Evolutionary conservation across 2,329 filamentous ascomycete species (phyloP), one percentile per base, ranked within the genome.

Genomic region (Calonectria pteridis): DNA sequence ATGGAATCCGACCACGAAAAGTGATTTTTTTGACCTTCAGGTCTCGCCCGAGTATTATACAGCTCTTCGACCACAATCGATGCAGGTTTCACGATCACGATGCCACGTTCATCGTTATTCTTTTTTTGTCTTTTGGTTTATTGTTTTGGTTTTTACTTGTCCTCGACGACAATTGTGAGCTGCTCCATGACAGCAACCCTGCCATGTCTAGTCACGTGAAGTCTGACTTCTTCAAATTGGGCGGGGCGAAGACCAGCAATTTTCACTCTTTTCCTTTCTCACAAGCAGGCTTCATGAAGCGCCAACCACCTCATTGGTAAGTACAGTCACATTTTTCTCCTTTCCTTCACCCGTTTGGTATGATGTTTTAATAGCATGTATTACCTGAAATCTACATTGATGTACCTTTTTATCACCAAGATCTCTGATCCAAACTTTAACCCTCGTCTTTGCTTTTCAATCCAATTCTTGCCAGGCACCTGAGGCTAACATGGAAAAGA

Each of bases 331-430:
- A 49, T 62, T n/a, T 43, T 67, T 66, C 71, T 53, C 16, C 23
- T 49, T n/a, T n/a, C 11, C 58, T 49, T 35, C 50, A 46, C 50
- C 49, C 49, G 63, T 74, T 83, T 82, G 82, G 83, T 80, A 89
- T 90, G 89, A 91, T 90, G 89, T 80, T 87, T 78, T 72, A 83
- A 84, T 83, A 89, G 88, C 89, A 90, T 90, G 88, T 89, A 89
- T 89, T 89, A 89, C 86, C 88, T 90, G 88, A 90, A 89, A 84
- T 81, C 84, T 81, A 84, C 84, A 83, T 85, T 91, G 90, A 90
- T 90, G 88, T 85, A 85, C 84, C 82, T 86, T 89, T 62, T 90
- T 89, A 91, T 91, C 90, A 93, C 91, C 91, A 93, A 93, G 91
- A 93, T 93, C 91, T 93, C 91, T 93, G 91, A 93, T 82, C 83